Conservation (phyloP, 1,284 basidiomycete genomes). For the Sporisorium iseilematis-ciliati region DNA sequence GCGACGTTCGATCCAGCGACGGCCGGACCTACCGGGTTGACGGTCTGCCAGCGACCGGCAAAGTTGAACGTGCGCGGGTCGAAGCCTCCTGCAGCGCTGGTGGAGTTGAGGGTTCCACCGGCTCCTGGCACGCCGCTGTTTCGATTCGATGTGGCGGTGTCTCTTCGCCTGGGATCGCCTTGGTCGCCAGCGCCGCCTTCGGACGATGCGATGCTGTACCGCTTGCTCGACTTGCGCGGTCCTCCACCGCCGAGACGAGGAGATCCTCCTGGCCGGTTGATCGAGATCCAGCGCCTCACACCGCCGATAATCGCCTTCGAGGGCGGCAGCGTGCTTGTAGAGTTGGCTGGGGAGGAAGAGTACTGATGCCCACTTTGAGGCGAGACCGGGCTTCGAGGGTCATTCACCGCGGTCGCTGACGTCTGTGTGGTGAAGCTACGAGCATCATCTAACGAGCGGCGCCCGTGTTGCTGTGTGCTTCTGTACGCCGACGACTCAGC, state of each 20-base stretch:
- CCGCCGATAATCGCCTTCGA: slow-evolving; percentile 60
- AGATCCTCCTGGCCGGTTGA: slow-evolving; percentile 46
- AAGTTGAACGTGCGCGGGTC: slow-evolving; percentile 51
- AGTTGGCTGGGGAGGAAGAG: slow-evolving; percentile 12
- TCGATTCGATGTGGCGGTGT: slow-evolving; percentile 10
- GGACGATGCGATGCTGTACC: slow-evolving; percentile 33
- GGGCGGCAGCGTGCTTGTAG: slow-evolving; percentile 20
- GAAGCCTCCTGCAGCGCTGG: slow-evolving; percentile 19
- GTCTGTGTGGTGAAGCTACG: slow-evolving; percentile 26
- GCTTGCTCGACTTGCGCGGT: slow-evolving; percentile 25
- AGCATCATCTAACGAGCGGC: slow-evolving; percentile 28
- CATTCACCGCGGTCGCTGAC: slow-evolving; percentile 26
- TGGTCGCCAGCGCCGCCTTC: slow-evolving; percentile 24
- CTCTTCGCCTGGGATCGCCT: slow-evolving; percentile 9
- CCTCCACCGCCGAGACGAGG: slow-evolving; percentile 13
- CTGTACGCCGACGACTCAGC: slow-evolving; percentile 23
- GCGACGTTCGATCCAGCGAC: slow-evolving; percentile 39
- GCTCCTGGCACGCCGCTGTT: slow-evolving; percentile 1
- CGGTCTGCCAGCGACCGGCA: slow-evolving; percentile 47
- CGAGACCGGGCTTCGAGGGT: slow-evolving; percentile 29
- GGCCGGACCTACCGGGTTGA: slow-evolving; percentile 25
- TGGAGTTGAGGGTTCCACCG: not conserved
- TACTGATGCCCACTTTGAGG: slow-evolving; percentile 14
- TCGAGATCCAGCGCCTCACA: slow-evolving; percentile 59
- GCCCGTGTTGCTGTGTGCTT: slow-evolving; percentile 15